Evolutionary conservation across 1,284 basidiomycete genomes (phyloP).

Genomic region (Ganoderma lingzhi): DNA sequence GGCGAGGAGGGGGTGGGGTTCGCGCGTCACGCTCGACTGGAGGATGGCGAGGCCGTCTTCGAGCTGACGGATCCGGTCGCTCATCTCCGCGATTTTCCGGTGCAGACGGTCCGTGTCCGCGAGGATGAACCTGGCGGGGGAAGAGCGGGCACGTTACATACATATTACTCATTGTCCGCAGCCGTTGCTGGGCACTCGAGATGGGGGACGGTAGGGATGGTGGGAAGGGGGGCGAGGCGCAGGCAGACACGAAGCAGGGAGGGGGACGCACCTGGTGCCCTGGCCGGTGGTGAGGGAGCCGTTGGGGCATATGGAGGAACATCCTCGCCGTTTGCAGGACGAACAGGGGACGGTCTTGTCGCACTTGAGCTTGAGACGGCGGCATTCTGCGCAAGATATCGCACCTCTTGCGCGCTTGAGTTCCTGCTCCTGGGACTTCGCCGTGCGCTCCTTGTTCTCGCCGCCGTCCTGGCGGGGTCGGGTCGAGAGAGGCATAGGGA

Average conservation of each 20-base stretch:
- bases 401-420: slow-evolving; percentile 75
- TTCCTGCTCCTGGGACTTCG: slow-evolving; percentile 59
- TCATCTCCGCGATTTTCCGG: slow-evolving; percentile 75
- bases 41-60: slow-evolving; percentile 72
- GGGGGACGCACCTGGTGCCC: slow-evolving; percentile 66
- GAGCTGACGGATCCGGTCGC: slow-evolving; percentile 75
- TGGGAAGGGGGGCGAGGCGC: neutral
- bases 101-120: slow-evolving; percentile 80
- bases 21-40: slow-evolving; percentile 46
- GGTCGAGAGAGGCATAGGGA: slow-evolving; percentile 31
- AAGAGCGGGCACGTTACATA: neutral
- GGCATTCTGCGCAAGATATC: slow-evolving; percentile 77
- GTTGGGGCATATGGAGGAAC: slow-evolving; percentile 73
- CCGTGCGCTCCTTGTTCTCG: slow-evolving; percentile 48
- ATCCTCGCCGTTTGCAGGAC: slow-evolving; percentile 77
- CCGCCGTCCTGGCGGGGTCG: slow-evolving; percentile 36
- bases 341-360: slow-evolving; percentile 72
- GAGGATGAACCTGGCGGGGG: slow-evolving; percentile 66
- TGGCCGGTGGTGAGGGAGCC: slow-evolving; percentile 62
- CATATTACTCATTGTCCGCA: neutral
- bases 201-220: neutral
- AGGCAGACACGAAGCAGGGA: neutral
- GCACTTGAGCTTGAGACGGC: slow-evolving; percentile 60
- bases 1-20: slow-evolving; percentile 68
- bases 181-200: slow-evolving; percentile 1